Percentiles rank a stretch among this genome's conserved stretches.
phyloP scores from a whole-genome alignment of 495 filamentous ascomycete genomes.

The Cryomyces minteri region DNA sequence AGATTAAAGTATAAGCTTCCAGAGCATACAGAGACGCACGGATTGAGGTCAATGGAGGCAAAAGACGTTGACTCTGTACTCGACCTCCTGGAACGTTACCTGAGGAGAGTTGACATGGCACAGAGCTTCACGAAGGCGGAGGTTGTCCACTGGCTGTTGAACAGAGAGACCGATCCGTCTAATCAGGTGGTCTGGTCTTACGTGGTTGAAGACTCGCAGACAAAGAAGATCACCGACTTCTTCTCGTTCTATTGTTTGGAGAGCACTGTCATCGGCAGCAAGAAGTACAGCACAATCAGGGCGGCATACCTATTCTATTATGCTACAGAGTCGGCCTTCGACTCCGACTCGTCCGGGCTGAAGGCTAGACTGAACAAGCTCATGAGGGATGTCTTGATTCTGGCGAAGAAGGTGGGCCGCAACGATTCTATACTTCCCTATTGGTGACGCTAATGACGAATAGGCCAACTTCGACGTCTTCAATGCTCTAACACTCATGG shows the following conservation, averaged over 20 bases:
- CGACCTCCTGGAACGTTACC: slow-evolving; percentile 56
- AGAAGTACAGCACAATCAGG: slow-evolving; percentile 55
- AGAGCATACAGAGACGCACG: slow-evolving; percentile 43
- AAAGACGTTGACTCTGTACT: slow-evolving; percentile 67
- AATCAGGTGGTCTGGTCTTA: slow-evolving; percentile 85
- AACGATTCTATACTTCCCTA: not conserved
- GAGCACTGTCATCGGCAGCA: slow-evolving; percentile 66
- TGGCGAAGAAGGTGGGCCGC: slow-evolving; percentile 51
- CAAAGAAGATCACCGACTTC: slow-evolving; percentile 81
- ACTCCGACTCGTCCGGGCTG: slow-evolving; percentile 29
- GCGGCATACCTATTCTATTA: slow-evolving; percentile 97
- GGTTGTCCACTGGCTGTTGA: slow-evolving; percentile 72
- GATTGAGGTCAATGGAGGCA: slow-evolving; percentile 61
- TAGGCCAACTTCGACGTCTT: slow-evolving; percentile 82
- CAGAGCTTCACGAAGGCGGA: slow-evolving; percentile 65
- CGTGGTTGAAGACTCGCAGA: slow-evolving; percentile 61
- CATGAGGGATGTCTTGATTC: slow-evolving; percentile 69
- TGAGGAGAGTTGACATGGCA: slow-evolving; percentile 64
- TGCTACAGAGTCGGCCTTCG: slow-evolving; percentile 66
- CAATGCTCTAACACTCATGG: slow-evolving; percentile 82
- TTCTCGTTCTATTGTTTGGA: slow-evolving; percentile 94
- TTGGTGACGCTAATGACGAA: not conserved
- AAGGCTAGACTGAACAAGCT: slow-evolving; percentile 56
- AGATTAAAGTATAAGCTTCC: slow-evolving; percentile 66
- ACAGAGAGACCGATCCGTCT: slow-evolving; percentile 33